Conservation (phyloP, 306 rosid species). For the Clitoria ternatea region DNA sequence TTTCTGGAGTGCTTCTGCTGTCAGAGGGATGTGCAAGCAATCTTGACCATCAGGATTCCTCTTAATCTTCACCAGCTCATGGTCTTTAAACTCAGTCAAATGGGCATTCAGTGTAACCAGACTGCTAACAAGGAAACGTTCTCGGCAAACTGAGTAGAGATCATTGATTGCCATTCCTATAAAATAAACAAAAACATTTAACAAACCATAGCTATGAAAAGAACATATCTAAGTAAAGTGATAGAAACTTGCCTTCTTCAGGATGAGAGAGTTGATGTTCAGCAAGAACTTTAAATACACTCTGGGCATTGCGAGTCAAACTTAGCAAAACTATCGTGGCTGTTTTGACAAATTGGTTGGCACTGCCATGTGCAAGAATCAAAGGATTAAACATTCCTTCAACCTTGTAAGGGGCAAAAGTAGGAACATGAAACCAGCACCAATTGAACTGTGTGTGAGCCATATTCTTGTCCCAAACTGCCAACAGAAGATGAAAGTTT, state of each 20-base stretch:
- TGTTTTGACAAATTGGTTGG: slow-evolving; percentile 75
- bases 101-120: slow-evolving; percentile 80
- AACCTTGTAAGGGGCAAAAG: slow-evolving; percentile 72
- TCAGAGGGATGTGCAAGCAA: slow-evolving; percentile 36
- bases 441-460: slow-evolving; percentile 85
- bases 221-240: slow-evolving; percentile 16
- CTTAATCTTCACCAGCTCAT: slow-evolving; percentile 79
- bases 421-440: slow-evolving; percentile 95
- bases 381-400: slow-evolving; percentile 84
- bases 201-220: neutral
- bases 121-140: slow-evolving; percentile 81
- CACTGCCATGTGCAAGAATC: slow-evolving; percentile 69
- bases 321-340: slow-evolving; percentile 85
- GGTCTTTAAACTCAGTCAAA: slow-evolving; percentile 91
- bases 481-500: slow-evolving; percentile 21
- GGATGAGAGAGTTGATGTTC: slow-evolving; percentile 78
- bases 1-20: slow-evolving; percentile 76
- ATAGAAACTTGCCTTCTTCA: slow-evolving; percentile 57
- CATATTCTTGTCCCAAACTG: slow-evolving; percentile 99
- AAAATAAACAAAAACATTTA: neutral
- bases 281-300: slow-evolving; percentile 87
- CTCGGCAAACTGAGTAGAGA: slow-evolving; percentile 70
- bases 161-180: slow-evolving; percentile 75
- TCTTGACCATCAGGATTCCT: slow-evolving; percentile 91
- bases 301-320: slow-evolving; percentile 92